Conservation (phyloP, 352 stramenopile genomes). For the Globisporangium orthogonon region DNA sequence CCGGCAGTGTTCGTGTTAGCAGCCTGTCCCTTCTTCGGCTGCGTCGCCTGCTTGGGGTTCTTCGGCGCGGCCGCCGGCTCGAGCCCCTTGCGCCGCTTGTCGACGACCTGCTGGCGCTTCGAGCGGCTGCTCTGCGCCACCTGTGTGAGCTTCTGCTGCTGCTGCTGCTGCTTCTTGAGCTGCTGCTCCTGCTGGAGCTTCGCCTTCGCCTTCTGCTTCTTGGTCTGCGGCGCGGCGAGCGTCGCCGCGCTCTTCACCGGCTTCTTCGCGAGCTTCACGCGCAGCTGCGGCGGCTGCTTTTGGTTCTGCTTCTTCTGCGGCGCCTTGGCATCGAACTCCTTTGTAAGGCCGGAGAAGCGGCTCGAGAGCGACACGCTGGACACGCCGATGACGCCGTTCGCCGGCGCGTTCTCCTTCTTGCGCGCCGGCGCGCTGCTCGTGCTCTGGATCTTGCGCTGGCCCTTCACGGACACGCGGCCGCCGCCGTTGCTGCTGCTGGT, state of each 20-base stretch:
- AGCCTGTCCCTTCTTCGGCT: conserved; percentile 16
- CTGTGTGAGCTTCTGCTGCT: conserved; percentile 63
- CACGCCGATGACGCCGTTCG: conserved; percentile 46
- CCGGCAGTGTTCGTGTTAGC: neutral
- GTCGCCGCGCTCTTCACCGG: conserved; percentile 10
- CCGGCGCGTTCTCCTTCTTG: conserved; percentile 16
- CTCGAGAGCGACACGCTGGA: conserved; percentile 64
- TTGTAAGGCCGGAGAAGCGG: conserved; percentile 65
- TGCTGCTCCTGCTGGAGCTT: conserved; percentile 19
- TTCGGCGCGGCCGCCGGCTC: conserved; percentile 15
- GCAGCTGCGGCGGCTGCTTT: conserved; percentile 11
- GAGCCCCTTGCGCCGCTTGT: conserved; percentile 72
- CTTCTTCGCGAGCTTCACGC: conserved; percentile 14
- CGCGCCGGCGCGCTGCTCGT: conserved; percentile 15
- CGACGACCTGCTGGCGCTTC: conserved; percentile 72
- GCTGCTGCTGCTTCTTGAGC: conserved; percentile 39
- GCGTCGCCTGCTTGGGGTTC: conserved; percentile 22
- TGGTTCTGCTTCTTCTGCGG: conserved; percentile 12
- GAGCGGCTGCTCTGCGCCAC: conserved; percentile 51
- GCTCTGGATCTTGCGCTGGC: conserved; percentile 57
- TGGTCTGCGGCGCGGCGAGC: conserved; percentile 4
- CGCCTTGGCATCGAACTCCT: conserved; percentile 21
- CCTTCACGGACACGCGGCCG: conserved; percentile 41
- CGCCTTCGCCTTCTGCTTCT: conserved; percentile 12
- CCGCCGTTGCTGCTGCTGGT: conserved; percentile 19